Evolutionary conservation across 495 filamentous ascomycete species (phyloP).

Genomic region (Clavariopsis aquatica): DNA sequence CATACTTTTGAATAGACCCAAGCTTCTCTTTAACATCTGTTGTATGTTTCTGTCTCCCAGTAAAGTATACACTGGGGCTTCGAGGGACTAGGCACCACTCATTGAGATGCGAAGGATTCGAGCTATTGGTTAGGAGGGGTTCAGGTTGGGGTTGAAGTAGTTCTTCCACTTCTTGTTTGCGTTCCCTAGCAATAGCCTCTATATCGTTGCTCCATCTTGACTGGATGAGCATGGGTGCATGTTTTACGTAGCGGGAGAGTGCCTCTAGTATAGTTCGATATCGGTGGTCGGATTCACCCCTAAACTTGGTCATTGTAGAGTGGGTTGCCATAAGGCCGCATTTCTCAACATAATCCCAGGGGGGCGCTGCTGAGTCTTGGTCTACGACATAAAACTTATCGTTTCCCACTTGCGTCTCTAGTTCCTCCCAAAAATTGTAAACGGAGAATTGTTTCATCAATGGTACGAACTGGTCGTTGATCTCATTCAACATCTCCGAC

Average conservation of each 20-base stretch:
- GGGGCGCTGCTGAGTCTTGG: slow-evolving; percentile 42
- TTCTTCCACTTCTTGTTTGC: slow-evolving; percentile 21
- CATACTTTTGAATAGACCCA: slow-evolving; percentile 5
- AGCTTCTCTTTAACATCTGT: slow-evolving; percentile 16
- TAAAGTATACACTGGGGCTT: slow-evolving; percentile 15
- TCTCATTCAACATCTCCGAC: slow-evolving; percentile 49
- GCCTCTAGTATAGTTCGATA: slow-evolving; percentile 21
- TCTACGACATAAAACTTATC: slow-evolving; percentile 43
- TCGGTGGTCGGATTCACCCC: not conserved
- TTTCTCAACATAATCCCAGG: slow-evolving; percentile 19
- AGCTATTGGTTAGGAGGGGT: not conserved
- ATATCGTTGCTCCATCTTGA: slow-evolving; percentile 14
- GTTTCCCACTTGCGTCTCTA: slow-evolving; percentile 24
- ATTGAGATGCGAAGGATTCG: slow-evolving; percentile 1
- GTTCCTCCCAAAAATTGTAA: slow-evolving; percentile 52
- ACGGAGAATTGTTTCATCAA: slow-evolving; percentile 49
- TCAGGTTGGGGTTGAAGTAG: slow-evolving; percentile 14
- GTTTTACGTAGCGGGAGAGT: slow-evolving; percentile 11
- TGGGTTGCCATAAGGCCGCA: slow-evolving; percentile 15
- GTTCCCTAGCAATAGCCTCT: slow-evolving; percentile 5
- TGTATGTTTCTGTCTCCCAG: slow-evolving; percentile 13
- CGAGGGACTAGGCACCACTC: slow-evolving; percentile 17
- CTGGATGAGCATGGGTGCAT: slow-evolving; percentile 8
- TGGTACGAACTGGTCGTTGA: slow-evolving; percentile 50
- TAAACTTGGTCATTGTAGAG: slow-evolving; percentile 26